Base-by-base conservation (phyloP, 202 grass and related monocot species). In the Thinopyrum obtusiflorum region DNA sequence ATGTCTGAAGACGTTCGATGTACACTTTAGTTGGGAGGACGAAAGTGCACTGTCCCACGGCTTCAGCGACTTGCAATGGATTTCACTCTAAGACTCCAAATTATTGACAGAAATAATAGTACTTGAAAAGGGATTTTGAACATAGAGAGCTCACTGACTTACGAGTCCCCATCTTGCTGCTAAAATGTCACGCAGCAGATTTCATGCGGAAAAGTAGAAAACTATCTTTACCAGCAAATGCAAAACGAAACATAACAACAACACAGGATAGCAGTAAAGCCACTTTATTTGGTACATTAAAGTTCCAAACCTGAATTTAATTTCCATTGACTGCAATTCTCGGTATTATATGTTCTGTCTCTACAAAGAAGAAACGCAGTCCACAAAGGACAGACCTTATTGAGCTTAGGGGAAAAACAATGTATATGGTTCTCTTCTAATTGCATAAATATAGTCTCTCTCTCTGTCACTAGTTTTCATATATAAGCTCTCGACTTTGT, bases 361-460 rank as follows among this genome's bases (percentile, higher is more conserved):
- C 89, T 85, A 85, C 78, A 91, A 82, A 79, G 65, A 82, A 79
- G 65, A 82, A 91, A 68, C 14, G 59, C 86, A 79, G 72, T 39
- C 55, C 78, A 77, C n/a, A 42, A 35, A 84, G 69, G 76, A 88
- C 64, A 28, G 32, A 80, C 84, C 40, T 94, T 94, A 92, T 94
- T 94, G 57, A 83, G 77, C 82, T 80, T 51, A 35, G 82, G 84
- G 88, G 82, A 51, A 92, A 94, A 94, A 84, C 82, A 92, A 94
- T 92, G 77, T 90, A 87, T 90, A 87, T 83, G 67, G 33, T 86
- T 75, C 33, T 85, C 60, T 85, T 88, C 86, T 91, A 91, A 49
- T 79, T 36, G 73, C 84, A 88, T 88, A 82, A 88, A 85, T 78
- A 63, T 82, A 80, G 73, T 55, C 69, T 90, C 47, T 88, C 13